Conservation (phyloP, 2,329 filamentous ascomycete genomes). For the Fusarium staphyleae region DNA sequence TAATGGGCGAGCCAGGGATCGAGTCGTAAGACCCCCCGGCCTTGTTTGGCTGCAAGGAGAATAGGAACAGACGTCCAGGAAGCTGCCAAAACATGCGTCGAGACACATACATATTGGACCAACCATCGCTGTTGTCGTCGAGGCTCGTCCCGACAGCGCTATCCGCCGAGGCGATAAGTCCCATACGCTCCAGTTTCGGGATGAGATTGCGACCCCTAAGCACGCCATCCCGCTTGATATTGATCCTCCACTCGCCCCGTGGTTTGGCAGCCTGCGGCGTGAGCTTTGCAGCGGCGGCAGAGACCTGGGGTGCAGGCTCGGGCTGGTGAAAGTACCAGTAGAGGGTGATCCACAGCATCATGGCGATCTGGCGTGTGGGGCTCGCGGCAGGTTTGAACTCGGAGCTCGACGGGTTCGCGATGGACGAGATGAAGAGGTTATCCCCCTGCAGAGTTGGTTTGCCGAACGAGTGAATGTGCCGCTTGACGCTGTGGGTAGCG, state of each 20-base stretch:
- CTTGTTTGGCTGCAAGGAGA: constrained; percentile 73
- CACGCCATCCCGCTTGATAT: constrained; percentile 86
- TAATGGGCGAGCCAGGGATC: constrained; percentile 58
- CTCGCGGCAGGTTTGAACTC: constrained; percentile 83
- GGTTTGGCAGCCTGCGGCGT: constrained; percentile 77
- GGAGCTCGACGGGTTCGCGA: constrained; percentile 79
- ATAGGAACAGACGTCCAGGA: constrained; percentile 85
- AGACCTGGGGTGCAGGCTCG: constrained; percentile 70
- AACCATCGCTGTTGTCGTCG: constrained; percentile 69
- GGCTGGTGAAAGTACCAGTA: constrained; percentile 98
- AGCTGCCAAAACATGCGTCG: constrained; percentile 90
- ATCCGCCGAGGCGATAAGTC: constrained; percentile 77
- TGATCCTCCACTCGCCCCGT: constrained; percentile 84
- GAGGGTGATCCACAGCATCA: constrained; percentile 94
- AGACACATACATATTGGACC: constrained; percentile 83
- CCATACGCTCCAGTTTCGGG: constrained; percentile 93
- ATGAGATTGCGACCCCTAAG: constrained; percentile 83
- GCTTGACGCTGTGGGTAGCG: constrained; percentile 20
- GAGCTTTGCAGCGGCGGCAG: constrained; percentile 66
- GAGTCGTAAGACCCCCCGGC: constrained; percentile 39
- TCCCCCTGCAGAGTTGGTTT: constrained; percentile 80
- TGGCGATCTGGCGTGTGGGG: constrained; percentile 86
- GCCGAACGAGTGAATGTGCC: constrained; percentile 58
- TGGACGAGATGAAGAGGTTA: constrained; percentile 88
- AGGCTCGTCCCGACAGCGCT: constrained; percentile 73